A percentile compares a stretch with the other conserved stretches of the same genome.
Conservation (phyloP, 2,329 filamentous ascomycete genomes). For the Fusarium sp. region DNA sequence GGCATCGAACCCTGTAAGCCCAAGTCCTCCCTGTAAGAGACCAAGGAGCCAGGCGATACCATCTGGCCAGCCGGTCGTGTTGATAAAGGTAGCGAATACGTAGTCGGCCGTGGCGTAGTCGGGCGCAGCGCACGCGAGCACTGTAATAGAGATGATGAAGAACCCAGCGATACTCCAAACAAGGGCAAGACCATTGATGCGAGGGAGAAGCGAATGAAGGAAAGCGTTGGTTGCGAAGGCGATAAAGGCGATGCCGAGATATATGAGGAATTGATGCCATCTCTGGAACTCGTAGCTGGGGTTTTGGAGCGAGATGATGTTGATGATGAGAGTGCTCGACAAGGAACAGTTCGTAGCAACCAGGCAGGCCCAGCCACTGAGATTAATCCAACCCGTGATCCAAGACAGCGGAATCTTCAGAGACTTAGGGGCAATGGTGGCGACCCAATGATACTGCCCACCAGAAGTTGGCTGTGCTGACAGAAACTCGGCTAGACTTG, state of each 20-base stretch:
- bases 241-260: slow-evolving; percentile 42
- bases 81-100: slow-evolving; percentile 46
- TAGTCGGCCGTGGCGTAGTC: slow-evolving; percentile 57
- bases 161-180: slow-evolving; percentile 76
- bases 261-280: slow-evolving; percentile 75
- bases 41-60: slow-evolving; percentile 48
- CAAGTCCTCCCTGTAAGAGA: slow-evolving; percentile 46
- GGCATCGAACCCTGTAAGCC: slow-evolving; percentile 47
- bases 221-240: slow-evolving; percentile 45
- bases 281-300: slow-evolving; percentile 63
- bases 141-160: slow-evolving; percentile 72
- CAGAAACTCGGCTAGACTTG: slow-evolving; percentile 75
- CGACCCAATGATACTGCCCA: slow-evolving; percentile 77
- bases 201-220: slow-evolving; percentile 44
- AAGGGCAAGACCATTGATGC: slow-evolving; percentile 72
- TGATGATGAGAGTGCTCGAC: slow-evolving; percentile 71
- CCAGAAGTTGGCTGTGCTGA: slow-evolving; percentile 68
- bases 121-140: slow-evolving; percentile 71
- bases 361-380: slow-evolving; percentile 71
- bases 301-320: slow-evolving; percentile 70
- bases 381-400: slow-evolving; percentile 68
- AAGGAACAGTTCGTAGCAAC: slow-evolving; percentile 74
- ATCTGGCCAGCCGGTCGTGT: slow-evolving; percentile 47
- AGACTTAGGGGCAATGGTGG: slow-evolving; percentile 45
- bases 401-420: slow-evolving; percentile 42